phyloP scores from a whole-genome alignment of 129 eudicot genomes.

The Flaveria bidentis region DNA sequence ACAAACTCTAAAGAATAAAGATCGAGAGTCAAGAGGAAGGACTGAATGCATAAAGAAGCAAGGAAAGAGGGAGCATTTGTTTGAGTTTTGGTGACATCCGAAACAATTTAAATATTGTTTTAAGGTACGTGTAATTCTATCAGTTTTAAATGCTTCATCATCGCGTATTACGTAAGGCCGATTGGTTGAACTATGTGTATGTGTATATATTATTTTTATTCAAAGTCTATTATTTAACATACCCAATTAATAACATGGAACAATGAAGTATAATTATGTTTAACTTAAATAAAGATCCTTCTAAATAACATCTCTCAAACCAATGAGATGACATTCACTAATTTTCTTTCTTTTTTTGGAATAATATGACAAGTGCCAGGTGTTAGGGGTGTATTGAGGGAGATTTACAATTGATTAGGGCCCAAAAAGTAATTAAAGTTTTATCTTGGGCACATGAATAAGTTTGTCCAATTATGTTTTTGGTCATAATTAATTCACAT shows the following conservation, averaged over 20 bases:
- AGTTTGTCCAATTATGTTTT: constrained; percentile 4
- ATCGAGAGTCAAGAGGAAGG: neutral
- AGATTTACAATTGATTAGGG: constrained; percentile 4
- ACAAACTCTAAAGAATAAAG: neutral
- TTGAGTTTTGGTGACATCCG: neutral
- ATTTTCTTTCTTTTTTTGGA: too few relatives aligned
- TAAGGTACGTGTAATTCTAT: neutral
- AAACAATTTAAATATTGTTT: neutral
- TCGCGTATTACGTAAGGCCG: too few relatives aligned
- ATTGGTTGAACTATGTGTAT: too few relatives aligned
- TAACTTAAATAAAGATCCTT: too few relatives aligned
- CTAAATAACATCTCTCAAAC: too few relatives aligned
- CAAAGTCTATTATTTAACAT: too few relatives aligned
- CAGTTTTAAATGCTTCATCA: too few relatives aligned
- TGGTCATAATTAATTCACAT: constrained; percentile 26
- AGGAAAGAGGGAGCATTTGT: neutral
- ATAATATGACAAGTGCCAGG: neutral
- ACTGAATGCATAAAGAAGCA: neutral
- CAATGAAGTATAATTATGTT: too few relatives aligned
- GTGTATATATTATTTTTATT: too few relatives aligned
- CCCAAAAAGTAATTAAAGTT: constrained; percentile 19
- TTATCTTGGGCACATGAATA: constrained; percentile 24
- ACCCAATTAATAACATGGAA: too few relatives aligned
- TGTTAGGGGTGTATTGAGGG: constrained; percentile 15
- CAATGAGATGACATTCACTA: too few relatives aligned